Evolutionary conservation across 75 land plant species (phyloP).

Genomic region (Adiantum capillusveneris): DNA sequence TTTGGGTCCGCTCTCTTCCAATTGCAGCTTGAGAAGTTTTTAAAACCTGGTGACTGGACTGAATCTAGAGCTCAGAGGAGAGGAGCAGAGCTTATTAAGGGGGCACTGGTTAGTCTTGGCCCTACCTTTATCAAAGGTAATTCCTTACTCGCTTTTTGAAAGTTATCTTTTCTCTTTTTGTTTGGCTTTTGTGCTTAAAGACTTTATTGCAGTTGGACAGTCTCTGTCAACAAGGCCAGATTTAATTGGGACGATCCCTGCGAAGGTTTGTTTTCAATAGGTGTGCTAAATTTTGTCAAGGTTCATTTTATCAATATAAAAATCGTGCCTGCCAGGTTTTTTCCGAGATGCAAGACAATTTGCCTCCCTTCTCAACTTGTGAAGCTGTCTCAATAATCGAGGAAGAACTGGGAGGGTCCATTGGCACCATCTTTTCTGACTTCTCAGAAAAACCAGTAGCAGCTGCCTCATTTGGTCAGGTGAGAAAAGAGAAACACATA

Average conservation of each 20-base stretch:
- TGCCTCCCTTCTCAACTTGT: constrained; percentile 76
- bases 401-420: constrained; percentile 64
- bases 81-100: constrained; percentile 64
- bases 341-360: constrained; percentile 77
- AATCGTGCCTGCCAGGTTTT: constrained; percentile 48
- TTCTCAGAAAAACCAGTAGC: constrained; percentile 87
- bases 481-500: too few relatives aligned
- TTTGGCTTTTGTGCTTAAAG: background rate
- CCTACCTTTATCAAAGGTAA: constrained; percentile 93
- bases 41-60: constrained; percentile 1
- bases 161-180: background rate
- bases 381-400: constrained; percentile 74
- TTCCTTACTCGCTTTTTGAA: background rate
- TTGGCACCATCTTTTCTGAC: constrained; percentile 38
- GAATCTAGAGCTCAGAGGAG: constrained; percentile 16
- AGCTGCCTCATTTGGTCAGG: constrained; percentile 95
- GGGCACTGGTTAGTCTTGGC: constrained; percentile 70
- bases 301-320: background rate
- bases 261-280: constrained; percentile 44
- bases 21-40: constrained; percentile 21
- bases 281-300: background rate
- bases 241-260: constrained; percentile 71
- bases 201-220: constrained; percentile 81
- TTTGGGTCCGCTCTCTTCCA: constrained; percentile 49
- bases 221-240: constrained; percentile 96